A percentile compares a stretch with the other conserved stretches of the same genome.
These are phyloP conservation scores for Penicillium sp. DNA, from an alignment of 2,329 filamentous ascomycete species.

Conservation along the genomic window DNA sequence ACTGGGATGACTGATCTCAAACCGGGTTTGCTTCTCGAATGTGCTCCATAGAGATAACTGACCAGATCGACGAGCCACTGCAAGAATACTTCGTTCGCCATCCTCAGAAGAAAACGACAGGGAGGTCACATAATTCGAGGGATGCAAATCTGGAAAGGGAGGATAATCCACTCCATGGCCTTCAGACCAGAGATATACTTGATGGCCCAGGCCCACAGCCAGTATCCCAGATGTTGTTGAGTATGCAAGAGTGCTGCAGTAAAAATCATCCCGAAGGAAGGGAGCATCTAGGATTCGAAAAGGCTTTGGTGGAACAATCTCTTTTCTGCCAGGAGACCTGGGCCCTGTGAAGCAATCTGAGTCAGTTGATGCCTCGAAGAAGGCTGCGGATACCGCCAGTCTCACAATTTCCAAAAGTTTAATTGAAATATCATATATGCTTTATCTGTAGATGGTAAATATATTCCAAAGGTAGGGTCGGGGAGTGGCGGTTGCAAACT, in stretches of 20 bases:
- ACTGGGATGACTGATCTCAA: conserved; percentile 69
- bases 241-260: conserved; percentile 88
- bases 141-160: conserved; percentile 52
- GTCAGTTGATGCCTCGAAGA: conserved; percentile 14
- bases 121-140: conserved; percentile 67
- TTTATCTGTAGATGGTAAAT: conserved; percentile 3
- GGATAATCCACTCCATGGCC: conserved; percentile 61
- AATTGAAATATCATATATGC: conserved; percentile 4
- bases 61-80: conserved; percentile 77
- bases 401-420: conserved; percentile 1
- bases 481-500: background rate
- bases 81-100: conserved; percentile 76
- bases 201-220: conserved; percentile 75
- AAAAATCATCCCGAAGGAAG: conserved; percentile 88
- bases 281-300: conserved; percentile 90
- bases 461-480: background rate
- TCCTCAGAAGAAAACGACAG: conserved; percentile 82
- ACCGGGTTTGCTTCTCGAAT: conserved; percentile 63
- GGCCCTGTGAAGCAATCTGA: conserved; percentile 23
- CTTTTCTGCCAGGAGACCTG: conserved; percentile 17
- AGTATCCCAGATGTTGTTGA: conserved; percentile 70
- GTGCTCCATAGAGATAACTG: conserved; percentile 75
- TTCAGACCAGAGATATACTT: conserved; percentile 89
- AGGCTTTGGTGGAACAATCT: conserved; percentile 66
- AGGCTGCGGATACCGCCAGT: background rate